phyloP scores from a whole-genome alignment of 1,139 yeast species.

The Suhomyces bokatorum region DNA sequence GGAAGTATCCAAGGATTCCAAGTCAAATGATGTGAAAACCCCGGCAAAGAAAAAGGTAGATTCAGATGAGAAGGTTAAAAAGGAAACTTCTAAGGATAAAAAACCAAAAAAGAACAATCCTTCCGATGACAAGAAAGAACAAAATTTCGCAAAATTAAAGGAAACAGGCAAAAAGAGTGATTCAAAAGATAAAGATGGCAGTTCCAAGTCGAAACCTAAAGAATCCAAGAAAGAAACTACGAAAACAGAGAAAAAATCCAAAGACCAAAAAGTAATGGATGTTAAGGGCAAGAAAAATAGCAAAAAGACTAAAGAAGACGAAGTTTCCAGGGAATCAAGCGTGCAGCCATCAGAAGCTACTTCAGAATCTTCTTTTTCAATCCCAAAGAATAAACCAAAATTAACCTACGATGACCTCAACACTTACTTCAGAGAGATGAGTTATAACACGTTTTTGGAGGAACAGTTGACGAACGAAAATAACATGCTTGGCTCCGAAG shows the following conservation, averaged over 20 bases:
- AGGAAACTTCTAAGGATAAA: neutral
- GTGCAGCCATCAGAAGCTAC: neutral
- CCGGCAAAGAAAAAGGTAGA: neutral
- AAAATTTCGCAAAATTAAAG: neutral
- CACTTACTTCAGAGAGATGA: slow-evolving; percentile 59
- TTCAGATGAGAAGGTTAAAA: neutral
- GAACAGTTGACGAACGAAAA: slow-evolving; percentile 51
- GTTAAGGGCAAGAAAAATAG: neutral
- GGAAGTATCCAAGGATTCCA: neutral
- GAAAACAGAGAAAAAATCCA: neutral
- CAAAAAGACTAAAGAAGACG: too few relatives aligned
- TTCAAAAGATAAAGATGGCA: neutral
- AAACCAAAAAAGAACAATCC: neutral
- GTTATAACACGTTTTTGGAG: slow-evolving; percentile 62
- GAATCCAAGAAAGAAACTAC: neutral
- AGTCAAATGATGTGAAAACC: neutral
- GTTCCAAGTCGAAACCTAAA: neutral
- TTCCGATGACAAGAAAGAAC: neutral
- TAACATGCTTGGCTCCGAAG: slow-evolving; percentile 34
- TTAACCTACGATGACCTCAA: slow-evolving; percentile 50
- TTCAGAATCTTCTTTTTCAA: neutral
- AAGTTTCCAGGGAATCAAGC: neutral
- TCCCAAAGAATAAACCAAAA: neutral
- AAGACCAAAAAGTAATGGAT: neutral
- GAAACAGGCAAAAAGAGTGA: neutral